Evolutionary conservation across 768 basidiomycete species (phyloP).

Genomic region (Leccinum barrowsii): DNA sequence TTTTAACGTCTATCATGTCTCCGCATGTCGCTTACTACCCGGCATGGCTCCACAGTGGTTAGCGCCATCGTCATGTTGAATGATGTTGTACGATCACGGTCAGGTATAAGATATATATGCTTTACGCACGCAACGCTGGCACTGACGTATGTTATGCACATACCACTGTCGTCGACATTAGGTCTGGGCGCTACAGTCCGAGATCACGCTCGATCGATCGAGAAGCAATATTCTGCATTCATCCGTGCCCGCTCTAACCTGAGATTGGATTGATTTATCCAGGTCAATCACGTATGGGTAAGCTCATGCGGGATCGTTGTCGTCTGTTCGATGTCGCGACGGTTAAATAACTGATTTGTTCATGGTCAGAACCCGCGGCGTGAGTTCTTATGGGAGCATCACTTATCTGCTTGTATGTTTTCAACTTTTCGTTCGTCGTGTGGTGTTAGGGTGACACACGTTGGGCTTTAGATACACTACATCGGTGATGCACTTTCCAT

Average conservation of each 20-base stretch:
- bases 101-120: not conserved
- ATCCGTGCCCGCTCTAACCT: not conserved
- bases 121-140: not conserved
- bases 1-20: not conserved
- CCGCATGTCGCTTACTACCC: not conserved
- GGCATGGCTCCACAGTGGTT: not conserved
- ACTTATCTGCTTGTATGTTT: constrained; percentile 9
- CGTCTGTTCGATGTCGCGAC: not conserved
- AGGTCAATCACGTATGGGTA: constrained; percentile 24
- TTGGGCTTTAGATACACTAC: constrained; percentile 18
- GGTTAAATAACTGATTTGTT: no score
- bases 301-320: not conserved
- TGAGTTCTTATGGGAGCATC: not conserved
- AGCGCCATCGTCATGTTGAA: not conserved
- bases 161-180: not conserved
- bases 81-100: constrained; percentile 22
- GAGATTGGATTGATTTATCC: no score
- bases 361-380: not conserved
- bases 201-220: constrained; percentile 9
- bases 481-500: constrained; percentile 18
- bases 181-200: not conserved
- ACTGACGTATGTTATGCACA: no score
- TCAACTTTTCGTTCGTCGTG: not conserved
- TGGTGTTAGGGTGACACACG: not conserved
- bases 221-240: constrained; percentile 7